These are phyloP conservation scores for Piloderma croceum DNA, from an alignment of 768 basidiomycete genomes.

Conservation along the genomic window DNA sequence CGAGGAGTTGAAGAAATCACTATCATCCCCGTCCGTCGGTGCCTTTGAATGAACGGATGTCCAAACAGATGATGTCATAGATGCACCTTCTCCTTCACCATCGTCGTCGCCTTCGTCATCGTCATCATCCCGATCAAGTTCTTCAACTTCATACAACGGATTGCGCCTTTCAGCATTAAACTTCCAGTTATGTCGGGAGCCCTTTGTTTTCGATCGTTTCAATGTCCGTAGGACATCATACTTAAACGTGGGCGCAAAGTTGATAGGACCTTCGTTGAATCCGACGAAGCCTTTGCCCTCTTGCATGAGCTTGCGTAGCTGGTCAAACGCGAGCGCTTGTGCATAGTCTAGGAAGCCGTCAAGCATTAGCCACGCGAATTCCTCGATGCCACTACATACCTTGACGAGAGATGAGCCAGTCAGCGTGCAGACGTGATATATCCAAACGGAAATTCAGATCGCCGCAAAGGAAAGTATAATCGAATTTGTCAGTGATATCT, in stretches of 20 bases:
- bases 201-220: constrained; percentile 42
- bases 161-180: constrained; percentile 28
- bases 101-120: constrained; percentile 37
- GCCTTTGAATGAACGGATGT: constrained; percentile 40
- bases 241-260: constrained; percentile 93
- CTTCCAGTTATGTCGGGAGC: constrained; percentile 33
- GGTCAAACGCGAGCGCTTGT: constrained; percentile 87
- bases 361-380: too few relatives aligned
- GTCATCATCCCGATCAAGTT: constrained; percentile 32
- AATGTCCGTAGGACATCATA: constrained; percentile 69
- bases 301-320: constrained; percentile 73
- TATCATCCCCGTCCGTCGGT: constrained; percentile 35
- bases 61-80: constrained; percentile 49
- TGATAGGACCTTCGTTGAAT: constrained; percentile 73
- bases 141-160: constrained; percentile 34
- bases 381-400: constrained; percentile 35
- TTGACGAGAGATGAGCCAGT: constrained; percentile 84
- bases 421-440: constrained; percentile 85
- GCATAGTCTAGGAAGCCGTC: constrained; percentile 51
- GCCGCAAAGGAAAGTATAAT: constrained; percentile 83
- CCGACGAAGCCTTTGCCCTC: constrained; percentile 65
- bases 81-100: constrained; percentile 41
- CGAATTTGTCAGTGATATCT: constrained; percentile 87
- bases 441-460: constrained; percentile 91
- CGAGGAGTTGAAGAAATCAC: constrained; percentile 32